Evolutionary conservation across 805 yeast genomes (phyloP).

Genomic region (Yamadazyma kitorensis): DNA sequence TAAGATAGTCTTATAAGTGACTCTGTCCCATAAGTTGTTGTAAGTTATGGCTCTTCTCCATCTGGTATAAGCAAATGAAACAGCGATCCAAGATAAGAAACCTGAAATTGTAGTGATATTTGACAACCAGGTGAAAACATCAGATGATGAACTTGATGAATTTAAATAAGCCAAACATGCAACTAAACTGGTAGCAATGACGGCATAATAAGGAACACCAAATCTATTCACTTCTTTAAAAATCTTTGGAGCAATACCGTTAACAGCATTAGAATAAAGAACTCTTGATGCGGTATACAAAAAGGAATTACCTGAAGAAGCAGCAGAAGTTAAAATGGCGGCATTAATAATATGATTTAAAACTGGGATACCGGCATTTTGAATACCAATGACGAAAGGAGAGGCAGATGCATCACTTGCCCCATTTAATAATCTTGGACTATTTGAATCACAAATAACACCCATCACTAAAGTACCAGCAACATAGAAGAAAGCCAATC

Average conservation of each 20-base stretch:
- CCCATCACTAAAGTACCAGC: constrained; percentile 41
- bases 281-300: constrained; percentile 42
- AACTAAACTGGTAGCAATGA: constrained; percentile 30
- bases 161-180: constrained; percentile 53
- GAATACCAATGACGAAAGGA: constrained; percentile 64
- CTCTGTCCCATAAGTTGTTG: constrained; percentile 53
- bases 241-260: constrained; percentile 38
- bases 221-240: constrained; percentile 34
- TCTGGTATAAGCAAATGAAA: constrained; percentile 52
- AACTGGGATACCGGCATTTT: constrained; percentile 56
- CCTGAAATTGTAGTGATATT: constrained; percentile 67
- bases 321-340: constrained; percentile 57
- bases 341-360: constrained; percentile 63
- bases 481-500: constrained; percentile 41
- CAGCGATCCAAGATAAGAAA: constrained; percentile 60
- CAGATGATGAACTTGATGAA: constrained; percentile 48
- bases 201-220: constrained; percentile 44
- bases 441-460: constrained; percentile 31
- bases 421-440: constrained; percentile 21
- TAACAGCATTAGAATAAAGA: constrained; percentile 36
- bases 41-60: constrained; percentile 61
- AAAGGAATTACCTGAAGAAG: constrained; percentile 44
- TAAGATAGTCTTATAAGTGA: constrained; percentile 53
- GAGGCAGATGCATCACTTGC: constrained; percentile 53
- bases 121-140: constrained; percentile 62